Evolutionary conservation across 345 rosid species (phyloP), one percentile per base, ranked within the genome.

Genomic region (Crucihimalaya himalaica): DNA sequence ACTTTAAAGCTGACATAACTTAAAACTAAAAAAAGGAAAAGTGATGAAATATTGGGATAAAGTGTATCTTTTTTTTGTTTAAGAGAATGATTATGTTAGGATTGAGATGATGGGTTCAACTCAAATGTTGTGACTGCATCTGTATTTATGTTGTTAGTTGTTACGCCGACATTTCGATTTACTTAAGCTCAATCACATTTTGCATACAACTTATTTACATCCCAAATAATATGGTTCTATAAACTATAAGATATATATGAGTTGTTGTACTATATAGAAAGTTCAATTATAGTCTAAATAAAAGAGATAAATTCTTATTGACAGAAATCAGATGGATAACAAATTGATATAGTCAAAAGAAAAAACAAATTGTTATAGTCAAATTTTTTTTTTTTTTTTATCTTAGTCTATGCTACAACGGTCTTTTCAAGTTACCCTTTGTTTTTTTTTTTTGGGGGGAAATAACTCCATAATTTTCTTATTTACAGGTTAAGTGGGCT

Each of bases 51-150:
- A 39, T 50, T 61, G 28, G 60, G 60, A 25, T n/a, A 61, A 59
- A 15, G 20, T 59, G 15, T 34, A 34, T 7, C 1, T 21, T 42
- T 40, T 32, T 34, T 23, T 27, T 46, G 54, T 29, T 14, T 39
- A 71, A 72, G 35, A 19, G 29, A 63, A 73, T 73, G 57, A 63
- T 73, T 42, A 72, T 72, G 70, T 63, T 31, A 53, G 47, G 47
- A 50, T 37, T 51, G 28, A 28, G 63, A 71, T 13, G 31, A 61
- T 61, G 68, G 19, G 29, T 31, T 59, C 62, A 62, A 40, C 12
- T 40, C 19, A 6, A 50, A 39, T 37, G 61, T 9, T 28, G 40
- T 27, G 21, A 20, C 1, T 70, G 75, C 60, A 46, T 45, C 54
- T 63, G 68, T 27, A 14, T 60, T 19, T 23, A 19, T 57, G 48